These are phyloP conservation scores for Mycena rebaudengoi DNA, from an alignment of 768 basidiomycete species.

Conservation along the genomic window DNA sequence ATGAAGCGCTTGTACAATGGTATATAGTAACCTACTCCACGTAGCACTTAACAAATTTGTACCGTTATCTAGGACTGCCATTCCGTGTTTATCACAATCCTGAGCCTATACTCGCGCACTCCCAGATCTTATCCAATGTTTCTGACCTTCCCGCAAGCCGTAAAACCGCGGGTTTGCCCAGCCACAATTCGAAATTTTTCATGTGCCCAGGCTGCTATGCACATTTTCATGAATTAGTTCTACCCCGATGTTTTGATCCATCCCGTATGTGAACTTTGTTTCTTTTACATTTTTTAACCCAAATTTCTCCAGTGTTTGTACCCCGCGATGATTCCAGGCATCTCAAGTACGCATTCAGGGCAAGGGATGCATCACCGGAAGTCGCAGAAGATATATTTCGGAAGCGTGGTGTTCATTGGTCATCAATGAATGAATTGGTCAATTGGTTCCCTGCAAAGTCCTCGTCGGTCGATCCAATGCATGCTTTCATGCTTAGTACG, in stretches of 20 bases:
- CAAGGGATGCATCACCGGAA: not conserved
- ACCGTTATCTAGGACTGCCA: not conserved
- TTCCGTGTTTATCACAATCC: conserved; percentile 4
- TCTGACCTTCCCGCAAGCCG: conserved; percentile 33
- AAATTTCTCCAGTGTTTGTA: conserved; percentile 3
- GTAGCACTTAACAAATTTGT: not conserved
- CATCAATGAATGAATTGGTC: too few relatives aligned
- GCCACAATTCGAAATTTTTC: conserved; percentile 1
- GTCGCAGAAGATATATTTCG: conserved; percentile 10
- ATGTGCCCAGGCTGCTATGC: not conserved
- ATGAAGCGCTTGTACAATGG: too few relatives aligned
- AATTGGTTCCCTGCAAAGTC: too few relatives aligned
- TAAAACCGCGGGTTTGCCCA: conserved; percentile 21
- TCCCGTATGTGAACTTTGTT: not conserved
- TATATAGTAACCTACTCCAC: too few relatives aligned
- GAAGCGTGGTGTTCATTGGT: too few relatives aligned
- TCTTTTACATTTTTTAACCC: not conserved
- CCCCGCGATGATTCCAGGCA: conserved; percentile 19
- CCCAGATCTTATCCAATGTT: conserved; percentile 6
- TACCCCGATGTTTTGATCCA: conserved; percentile 15
- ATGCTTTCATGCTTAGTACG: too few relatives aligned
- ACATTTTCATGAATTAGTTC: not conserved
- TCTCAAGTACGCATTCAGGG: conserved; percentile 4
- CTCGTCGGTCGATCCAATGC: too few relatives aligned
- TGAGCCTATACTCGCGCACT: conserved; percentile 3